A percentile compares a stretch with the other conserved stretches of the same genome.
Conservation (phyloP, 352 stramenopile species). For the Phytophthora vignae region DNA sequence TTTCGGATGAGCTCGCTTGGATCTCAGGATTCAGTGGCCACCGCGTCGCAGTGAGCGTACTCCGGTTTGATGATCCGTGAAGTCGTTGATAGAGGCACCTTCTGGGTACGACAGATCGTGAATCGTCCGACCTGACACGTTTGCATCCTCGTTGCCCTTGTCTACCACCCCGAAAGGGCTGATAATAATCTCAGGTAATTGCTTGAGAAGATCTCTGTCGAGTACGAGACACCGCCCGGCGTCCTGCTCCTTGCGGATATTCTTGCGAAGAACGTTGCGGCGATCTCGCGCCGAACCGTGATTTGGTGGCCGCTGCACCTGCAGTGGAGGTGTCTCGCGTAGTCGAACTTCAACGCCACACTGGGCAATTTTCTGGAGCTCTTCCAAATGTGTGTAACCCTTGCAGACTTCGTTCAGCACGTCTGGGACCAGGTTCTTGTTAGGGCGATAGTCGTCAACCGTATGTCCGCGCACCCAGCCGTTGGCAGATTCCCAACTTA, state of each 20-base stretch:
- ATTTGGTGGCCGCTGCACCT: slow-evolving; percentile 13
- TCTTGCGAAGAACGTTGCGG: slow-evolving; percentile 24
- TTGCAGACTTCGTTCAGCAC: slow-evolving; percentile 12
- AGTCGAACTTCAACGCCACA: slow-evolving; percentile 6
- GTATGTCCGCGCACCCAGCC: too few species aligned
- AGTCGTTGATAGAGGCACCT: slow-evolving; percentile 22
- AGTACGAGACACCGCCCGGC: slow-evolving; percentile 17
- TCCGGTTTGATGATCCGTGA: slow-evolving; percentile 17
- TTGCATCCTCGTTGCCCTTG: slow-evolving; percentile 5
- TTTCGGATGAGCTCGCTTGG: background rate
- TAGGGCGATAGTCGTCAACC: too few species aligned
- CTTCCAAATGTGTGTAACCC: slow-evolving; percentile 3
- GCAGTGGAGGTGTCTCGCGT: background rate
- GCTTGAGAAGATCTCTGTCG: slow-evolving; percentile 18
- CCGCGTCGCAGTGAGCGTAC: slow-evolving; percentile 9
- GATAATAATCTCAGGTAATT: slow-evolving; percentile 21
- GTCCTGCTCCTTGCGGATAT: slow-evolving; percentile 27
- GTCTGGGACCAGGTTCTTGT: too few species aligned
- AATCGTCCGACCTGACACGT: background rate
- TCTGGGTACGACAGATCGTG: slow-evolving; percentile 17
- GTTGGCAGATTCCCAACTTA: too few species aligned
- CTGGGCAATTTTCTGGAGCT: background rate
- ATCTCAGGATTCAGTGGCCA: background rate
- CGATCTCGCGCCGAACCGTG: slow-evolving; percentile 12
- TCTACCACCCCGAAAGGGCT: slow-evolving; percentile 23